phyloP scores from a whole-genome alignment of 768 basidiomycete genomes.

The Pilatotrama ljubarskyi region DNA sequence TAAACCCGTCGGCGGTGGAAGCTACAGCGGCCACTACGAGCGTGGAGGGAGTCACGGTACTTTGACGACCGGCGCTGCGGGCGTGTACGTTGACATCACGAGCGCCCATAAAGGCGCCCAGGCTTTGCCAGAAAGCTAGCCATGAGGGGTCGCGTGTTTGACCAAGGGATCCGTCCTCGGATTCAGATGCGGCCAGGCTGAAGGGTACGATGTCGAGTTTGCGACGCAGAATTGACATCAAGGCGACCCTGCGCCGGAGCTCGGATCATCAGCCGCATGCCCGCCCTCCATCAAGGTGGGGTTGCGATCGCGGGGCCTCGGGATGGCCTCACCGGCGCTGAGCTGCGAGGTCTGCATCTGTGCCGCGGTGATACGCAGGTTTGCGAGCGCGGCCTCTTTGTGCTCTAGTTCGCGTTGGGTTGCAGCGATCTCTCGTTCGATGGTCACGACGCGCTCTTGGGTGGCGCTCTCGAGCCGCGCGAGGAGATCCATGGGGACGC shows the following conservation, averaged over 20 bases:
- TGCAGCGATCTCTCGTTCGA: slow-evolving; percentile 16
- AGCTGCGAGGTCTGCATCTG: not conserved
- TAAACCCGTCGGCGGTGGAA: too few relatives aligned
- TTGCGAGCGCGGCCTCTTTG: slow-evolving; percentile 13
- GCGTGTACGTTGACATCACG: too few relatives aligned
- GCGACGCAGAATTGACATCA: not conserved
- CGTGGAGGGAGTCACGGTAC: not conserved
- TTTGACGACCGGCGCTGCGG: not conserved
- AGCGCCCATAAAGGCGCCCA: too few relatives aligned
- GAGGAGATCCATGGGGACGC: not conserved
- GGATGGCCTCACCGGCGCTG: not conserved
- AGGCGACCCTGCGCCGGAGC: not conserved
- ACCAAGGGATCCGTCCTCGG: not conserved
- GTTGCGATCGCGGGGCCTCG: too few relatives aligned
- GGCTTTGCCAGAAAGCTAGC: not conserved
- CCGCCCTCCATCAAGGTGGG: not conserved
- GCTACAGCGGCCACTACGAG: too few relatives aligned
- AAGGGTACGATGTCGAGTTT: not conserved
- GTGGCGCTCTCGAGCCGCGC: slow-evolving; percentile 6
- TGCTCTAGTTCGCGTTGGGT: slow-evolving; percentile 15
- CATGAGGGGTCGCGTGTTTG: not conserved
- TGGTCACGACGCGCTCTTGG: slow-evolving; percentile 6
- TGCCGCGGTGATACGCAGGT: slow-evolving; percentile 3
- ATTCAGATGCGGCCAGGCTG: not conserved
- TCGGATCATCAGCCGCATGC: not conserved